Base-by-base conservation (phyloP, 2,329 filamentous ascomycete genomes). In the Pyricularia sp. region DNA sequence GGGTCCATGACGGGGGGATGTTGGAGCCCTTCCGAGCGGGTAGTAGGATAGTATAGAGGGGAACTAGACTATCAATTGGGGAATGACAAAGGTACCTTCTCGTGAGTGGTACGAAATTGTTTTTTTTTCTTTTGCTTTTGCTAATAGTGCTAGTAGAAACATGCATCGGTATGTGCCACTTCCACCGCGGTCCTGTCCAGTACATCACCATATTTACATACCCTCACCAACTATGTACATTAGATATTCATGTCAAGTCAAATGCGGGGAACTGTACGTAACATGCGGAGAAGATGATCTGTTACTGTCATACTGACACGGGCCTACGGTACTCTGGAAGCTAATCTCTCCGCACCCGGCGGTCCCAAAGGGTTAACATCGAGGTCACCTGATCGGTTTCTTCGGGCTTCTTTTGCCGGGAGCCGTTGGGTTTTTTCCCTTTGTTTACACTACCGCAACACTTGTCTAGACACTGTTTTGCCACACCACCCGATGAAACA, bases 301-400 rank as follows among this genome's bases (percentile, higher is more conserved):
- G 42, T 20, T 20, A 50, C 14, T 50, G 42, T n/a, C 42, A 50
- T 20, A 50, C 14, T 50, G 42, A 50, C 42, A 50, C 42, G 42
- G 42, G 42, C 14, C 14, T n/a, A n/a, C 42, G 42, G 42, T 50
- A 50, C n/a, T 20, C 20, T 50, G 42, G 42, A 50, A 50, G 42
- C 42, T 50, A 50, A 50, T 50, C 42, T 25, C 64, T 33, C 64
- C 64, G 64, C 64, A 25, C 31, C 33, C 31, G 64, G 33, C 64
- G 64, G 31, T 5, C 11, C 4, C 4, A 12, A 12, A 61, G 12
- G 3, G 3, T 28, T 36, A 14, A 7, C 31, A 7, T 14, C 64
- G 14, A 36, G 3, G 23, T 66, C 65, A 66, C 65, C 17, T 66
- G 65, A 66, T 66, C 65, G 65, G 65, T 42, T 25, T 66, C 65